Evolutionary conservation across 352 stramenopile genomes (phyloP).

Genomic region (Blastocystis sp.): DNA sequence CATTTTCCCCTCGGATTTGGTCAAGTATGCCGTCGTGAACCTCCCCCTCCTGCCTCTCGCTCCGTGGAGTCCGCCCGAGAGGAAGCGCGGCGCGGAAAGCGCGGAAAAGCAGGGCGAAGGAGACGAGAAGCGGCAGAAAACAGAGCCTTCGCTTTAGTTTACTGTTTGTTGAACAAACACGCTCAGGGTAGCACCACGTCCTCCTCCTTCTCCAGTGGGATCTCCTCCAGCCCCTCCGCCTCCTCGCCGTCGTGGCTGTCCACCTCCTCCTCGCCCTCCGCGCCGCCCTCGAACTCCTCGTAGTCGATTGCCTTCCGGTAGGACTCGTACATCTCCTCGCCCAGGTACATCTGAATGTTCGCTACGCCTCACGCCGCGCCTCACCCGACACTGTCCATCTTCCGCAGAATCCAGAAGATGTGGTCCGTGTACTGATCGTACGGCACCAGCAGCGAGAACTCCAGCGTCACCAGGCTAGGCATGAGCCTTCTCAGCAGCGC

Average conservation of each 20-base stretch:
- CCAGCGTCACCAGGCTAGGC: conserved; percentile 23
- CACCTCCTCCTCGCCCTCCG: conserved; percentile 9
- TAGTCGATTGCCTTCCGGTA: conserved; percentile 52
- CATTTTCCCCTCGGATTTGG: conserved; percentile 50
- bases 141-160: conserved; percentile 6
- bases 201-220: not conserved
- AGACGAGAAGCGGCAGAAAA: not conserved
- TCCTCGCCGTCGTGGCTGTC: not conserved
- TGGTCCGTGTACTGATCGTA: conserved; percentile 63
- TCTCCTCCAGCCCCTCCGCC: not conserved
- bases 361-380: not conserved
- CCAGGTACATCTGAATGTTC: conserved; percentile 49
- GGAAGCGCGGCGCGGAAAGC: not conserved
- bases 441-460: conserved; percentile 51
- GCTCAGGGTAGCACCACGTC: not conserved
- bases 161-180: conserved; percentile 23
- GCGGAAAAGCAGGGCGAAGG: not conserved
- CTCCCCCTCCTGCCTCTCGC: conserved; percentile 20
- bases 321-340: conserved; percentile 44
- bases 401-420: conserved; percentile 62
- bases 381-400: conserved; percentile 17
- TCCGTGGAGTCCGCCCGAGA: conserved; percentile 16
- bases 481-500: not conserved
- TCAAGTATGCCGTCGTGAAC: conserved; percentile 19
- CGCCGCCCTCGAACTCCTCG: conserved; percentile 13